Base-by-base conservation (phyloP, 805 yeast species). In the Kodamaea neixiangensis region DNA sequence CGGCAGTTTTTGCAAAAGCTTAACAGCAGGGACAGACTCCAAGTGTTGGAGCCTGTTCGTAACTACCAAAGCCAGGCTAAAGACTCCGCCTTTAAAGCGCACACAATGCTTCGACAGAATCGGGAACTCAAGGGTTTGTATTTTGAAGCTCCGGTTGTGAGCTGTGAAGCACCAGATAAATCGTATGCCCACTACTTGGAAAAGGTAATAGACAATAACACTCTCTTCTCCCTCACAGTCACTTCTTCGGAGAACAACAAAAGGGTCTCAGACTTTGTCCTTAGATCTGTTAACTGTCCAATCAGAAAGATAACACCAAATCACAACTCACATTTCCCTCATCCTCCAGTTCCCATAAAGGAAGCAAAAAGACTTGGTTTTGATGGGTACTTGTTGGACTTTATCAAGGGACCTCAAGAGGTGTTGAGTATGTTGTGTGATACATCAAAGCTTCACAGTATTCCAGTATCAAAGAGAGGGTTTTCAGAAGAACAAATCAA, bases 341-440 rank as follows among this genome's bases (percentile, higher is more conserved):
- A 43, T 49, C 63, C 57, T 5, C 58, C 59, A 2, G 53, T 62
- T 39, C 52, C 64, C 1, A 41, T 51, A 2, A 72, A 71, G 7
- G 62, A 75, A 44, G 58, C 90, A 1, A 59, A 55, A 22, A 33
- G 50, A 0, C 65, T 72, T 18, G 97, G 97, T 0, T 91, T 94
- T 65, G 96, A 88, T 49, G 94, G 96, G 0, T 89, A 81, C 60
- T 57, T 91, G 20, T 66, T 79, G 1, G 97, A 94, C 58, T 81
- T 81, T 54, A 60, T 93, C 2, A 66, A 69, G 2, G 98, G 97
- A 0, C 96, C 97, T 1, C 61, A 66, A 5, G 78, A 79, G 7
- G 96, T 93, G 1, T 62, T 89, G 46, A 75, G 77, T 48, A 89
- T 87, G 90, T 73, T 92, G 29, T 82, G 87, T 55, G 84, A 80